Percentiles rank a stretch among this genome's conserved stretches.
phyloP scores from a whole-genome alignment of 2,329 filamentous ascomycete species.

The Xylariaceae sp. region DNA sequence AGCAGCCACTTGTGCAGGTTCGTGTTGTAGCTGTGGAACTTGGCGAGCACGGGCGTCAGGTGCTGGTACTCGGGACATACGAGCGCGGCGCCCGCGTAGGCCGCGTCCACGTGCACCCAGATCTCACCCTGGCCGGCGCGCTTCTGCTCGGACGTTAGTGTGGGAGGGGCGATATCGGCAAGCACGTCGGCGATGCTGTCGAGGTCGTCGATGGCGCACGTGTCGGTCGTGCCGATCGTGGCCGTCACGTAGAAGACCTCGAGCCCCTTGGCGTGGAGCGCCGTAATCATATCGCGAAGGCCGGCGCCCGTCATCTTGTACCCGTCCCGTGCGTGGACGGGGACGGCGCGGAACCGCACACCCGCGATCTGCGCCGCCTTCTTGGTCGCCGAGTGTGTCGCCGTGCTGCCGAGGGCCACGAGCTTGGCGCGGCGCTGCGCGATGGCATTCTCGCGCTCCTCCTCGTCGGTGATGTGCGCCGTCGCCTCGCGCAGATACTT shows the following conservation, averaged over 20 bases:
- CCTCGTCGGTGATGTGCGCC: conserved; percentile 53
- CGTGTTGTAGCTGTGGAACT: conserved; percentile 88
- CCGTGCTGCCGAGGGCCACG: conserved; percentile 80
- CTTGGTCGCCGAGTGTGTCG: conserved; percentile 82
- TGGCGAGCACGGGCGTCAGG: conserved; percentile 61
- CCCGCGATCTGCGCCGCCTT: conserved; percentile 89
- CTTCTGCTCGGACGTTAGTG: conserved; percentile 22
- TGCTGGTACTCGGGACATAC: conserved; percentile 81
- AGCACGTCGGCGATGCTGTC: conserved; percentile 65
- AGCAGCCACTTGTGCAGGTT: conserved; percentile 99
- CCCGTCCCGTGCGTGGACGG: conserved; percentile 65
- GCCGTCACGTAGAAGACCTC: conserved; percentile 87
- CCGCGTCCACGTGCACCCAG: conserved; percentile 94
- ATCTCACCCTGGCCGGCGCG: conserved; percentile 55
- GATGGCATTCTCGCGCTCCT: conserved; percentile 73
- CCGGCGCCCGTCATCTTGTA: conserved; percentile 73
- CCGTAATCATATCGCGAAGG: conserved; percentile 67
- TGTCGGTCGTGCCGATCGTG: conserved; percentile 85
- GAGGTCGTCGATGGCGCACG: conserved; percentile 87
- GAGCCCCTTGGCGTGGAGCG: conserved; percentile 71
- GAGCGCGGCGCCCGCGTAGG: conserved; percentile 87
- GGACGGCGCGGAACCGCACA: conserved; percentile 77
- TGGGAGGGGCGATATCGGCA: conserved; percentile 39
- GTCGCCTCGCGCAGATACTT: conserved; percentile 71
- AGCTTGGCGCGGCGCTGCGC: conserved; percentile 72